Evolutionary conservation across 495 filamentous ascomycete species (phyloP).

Genomic region (Patellaria atrata): DNA sequence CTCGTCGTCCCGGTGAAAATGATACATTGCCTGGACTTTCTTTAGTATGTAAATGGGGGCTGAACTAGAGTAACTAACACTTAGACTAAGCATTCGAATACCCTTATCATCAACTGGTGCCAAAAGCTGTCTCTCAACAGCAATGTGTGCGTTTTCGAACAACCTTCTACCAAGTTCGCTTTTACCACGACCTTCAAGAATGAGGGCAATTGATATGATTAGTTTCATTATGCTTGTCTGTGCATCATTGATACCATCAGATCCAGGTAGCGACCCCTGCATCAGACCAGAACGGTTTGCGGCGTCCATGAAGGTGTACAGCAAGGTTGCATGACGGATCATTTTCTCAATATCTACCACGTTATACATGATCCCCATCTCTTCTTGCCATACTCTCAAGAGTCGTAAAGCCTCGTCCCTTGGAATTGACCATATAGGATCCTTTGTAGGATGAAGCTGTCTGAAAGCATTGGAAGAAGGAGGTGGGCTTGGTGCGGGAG

Average conservation of each 20-base stretch:
- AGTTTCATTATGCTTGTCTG: conserved; percentile 62
- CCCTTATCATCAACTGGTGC: conserved; percentile 50
- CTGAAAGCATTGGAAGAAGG: conserved; percentile 5
- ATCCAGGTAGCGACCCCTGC: conserved; percentile 36
- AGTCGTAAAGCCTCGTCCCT: conserved; percentile 60
- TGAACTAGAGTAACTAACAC: conserved; percentile 33
- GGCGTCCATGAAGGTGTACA: conserved; percentile 60
- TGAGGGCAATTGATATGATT: conserved; percentile 58
- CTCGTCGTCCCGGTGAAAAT: conserved; percentile 72
- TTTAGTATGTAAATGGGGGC: neutral
- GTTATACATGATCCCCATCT: conserved; percentile 78
- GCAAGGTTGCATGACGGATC: conserved; percentile 44
- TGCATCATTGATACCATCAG: conserved; percentile 53
- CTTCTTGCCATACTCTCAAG: conserved; percentile 62
- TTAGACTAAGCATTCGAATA: conserved; percentile 58
- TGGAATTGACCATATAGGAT: conserved; percentile 61
- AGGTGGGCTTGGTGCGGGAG: conserved; percentile 40
- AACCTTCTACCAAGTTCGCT: conserved; percentile 56
- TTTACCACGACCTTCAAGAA: conserved; percentile 60
- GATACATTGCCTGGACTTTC: conserved; percentile 53
- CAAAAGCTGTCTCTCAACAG: conserved; percentile 54
- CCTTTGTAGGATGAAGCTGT: conserved; percentile 38
- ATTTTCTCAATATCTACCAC: conserved; percentile 56
- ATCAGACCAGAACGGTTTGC: conserved; percentile 43
- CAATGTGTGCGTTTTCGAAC: conserved; percentile 53